Percentiles rank a stretch among this genome's conserved stretches.
Conservation (phyloP, 805 yeast genomes). For the Gaillardinia entomophila region DNA sequence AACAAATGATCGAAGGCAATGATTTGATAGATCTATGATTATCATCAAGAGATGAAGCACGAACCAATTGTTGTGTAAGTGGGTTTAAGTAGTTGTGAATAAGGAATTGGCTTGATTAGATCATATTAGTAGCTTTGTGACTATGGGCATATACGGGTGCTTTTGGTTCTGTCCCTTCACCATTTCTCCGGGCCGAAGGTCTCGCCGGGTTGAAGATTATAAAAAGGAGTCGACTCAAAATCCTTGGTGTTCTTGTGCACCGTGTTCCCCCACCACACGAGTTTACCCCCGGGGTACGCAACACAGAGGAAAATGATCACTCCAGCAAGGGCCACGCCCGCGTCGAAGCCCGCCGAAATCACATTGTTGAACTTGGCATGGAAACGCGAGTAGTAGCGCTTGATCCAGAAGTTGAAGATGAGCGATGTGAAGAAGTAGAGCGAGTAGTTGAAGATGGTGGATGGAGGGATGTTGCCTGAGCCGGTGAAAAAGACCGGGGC, state of each 20-base stretch:
- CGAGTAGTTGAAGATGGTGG: conserved; percentile 12
- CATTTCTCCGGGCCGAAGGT: conserved; percentile 9
- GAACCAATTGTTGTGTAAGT: too few relatives aligned
- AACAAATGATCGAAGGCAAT: too few relatives aligned
- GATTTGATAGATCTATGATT: too few relatives aligned
- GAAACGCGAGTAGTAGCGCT: conserved; percentile 6
- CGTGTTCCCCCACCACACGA: conserved; percentile 11
- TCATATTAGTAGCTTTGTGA: too few relatives aligned
- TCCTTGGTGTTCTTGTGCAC: conserved; percentile 10
- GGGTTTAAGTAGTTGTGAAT: too few relatives aligned
- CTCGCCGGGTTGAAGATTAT: conserved; percentile 6
- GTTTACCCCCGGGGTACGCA: conserved; percentile 11
- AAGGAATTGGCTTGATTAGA: too few relatives aligned
- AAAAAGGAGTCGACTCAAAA: conserved; percentile 5
- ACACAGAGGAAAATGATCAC: conserved; percentile 5
- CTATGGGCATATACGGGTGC: too few relatives aligned
- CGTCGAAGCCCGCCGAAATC: conserved; percentile 10
- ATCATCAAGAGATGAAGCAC: too few relatives aligned
- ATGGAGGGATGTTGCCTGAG: conserved; percentile 12
- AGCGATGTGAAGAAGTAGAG: conserved; percentile 10
- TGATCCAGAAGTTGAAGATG: conserved; percentile 10
- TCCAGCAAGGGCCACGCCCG: conserved; percentile 7
- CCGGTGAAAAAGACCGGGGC: conserved; percentile 5
- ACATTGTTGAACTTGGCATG: conserved; percentile 9
- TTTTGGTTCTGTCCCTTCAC: too few relatives aligned